Evolutionary conservation across 495 filamentous ascomycete genomes (phyloP), one percentile per base, ranked within the genome.

Genomic region (Pseudotulostoma volvatum): DNA sequence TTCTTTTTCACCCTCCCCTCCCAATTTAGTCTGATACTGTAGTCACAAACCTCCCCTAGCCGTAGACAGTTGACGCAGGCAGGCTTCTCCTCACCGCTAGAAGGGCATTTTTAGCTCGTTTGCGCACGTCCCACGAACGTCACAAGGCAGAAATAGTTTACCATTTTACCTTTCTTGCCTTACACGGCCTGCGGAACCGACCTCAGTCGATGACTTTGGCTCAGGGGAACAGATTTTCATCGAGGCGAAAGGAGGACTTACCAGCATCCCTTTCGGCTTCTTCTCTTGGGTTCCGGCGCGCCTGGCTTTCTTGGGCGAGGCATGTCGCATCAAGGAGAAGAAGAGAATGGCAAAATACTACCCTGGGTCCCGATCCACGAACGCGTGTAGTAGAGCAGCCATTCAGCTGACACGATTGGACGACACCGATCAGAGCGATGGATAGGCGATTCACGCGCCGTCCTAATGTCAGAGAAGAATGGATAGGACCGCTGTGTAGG

Each of bases 121-220:
- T n/a, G n/a, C n/a, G n/a, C n/a, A n/a, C n/a, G n/a, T n/a, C n/a
- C n/a, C 15, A 28, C n/a, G 20, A 38, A 16, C 8, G 19, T 18
- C 18, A 13, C 5, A 15, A 17, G 31, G n/a, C 31, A 20, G 34
- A 20, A 23, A 11, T 18, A 21, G 46, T 48, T 48, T 62, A 71
- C 70, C 84, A 90, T 64, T 93, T 90, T 44, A 90, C 76, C 54
- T 88, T 93, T 37, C 81, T 70, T 38, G 75, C 71, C 57, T 92
- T 92, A 61, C 84, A 92, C 15, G 78, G 79, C 78, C 81, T 85
- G 40, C n/a, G n/a, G n/a, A n/a, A n/a, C n/a, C n/a, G n/a, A n/a
- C n/a, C n/a, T n/a, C n/a, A n/a, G n/a, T n/a, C n/a, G n/a, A n/a
- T n/a, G n/a, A n/a, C n/a, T n/a, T n/a, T n/a, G n/a, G n/a, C n/a